Evolutionary conservation across 352 stramenopile species (phyloP), one percentile per base, ranked within the genome.

Genomic region (Pythium volutum): DNA sequence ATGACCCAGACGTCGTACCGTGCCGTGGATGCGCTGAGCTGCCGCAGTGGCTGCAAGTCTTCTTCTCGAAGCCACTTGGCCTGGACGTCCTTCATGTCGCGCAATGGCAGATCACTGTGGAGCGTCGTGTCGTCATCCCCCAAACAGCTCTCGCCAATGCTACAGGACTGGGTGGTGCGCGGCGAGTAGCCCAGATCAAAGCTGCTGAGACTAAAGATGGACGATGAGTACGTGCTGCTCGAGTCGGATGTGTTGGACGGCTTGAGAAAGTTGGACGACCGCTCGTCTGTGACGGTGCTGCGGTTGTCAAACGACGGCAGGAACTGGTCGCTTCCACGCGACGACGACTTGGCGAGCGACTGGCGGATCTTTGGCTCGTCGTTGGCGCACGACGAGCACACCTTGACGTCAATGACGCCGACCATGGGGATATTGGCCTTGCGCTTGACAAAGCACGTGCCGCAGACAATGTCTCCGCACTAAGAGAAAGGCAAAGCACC

Each of bases 391-490:
- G 61, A 52, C 34, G 61, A 62, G 39, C 61, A 67, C n/a, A 67
- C 55, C 33, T 67, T 67, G 46, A 67, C 41, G 46, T 59, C 47
- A 16, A 67, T 67, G 46, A 67, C 36, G 16, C 61, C 61, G 27
- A 67, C 61, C 61, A 67, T 67, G 6, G 61, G 61, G 29, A 67
- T 67, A 16, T 62, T 62, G 53, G 61, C 61, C 36, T 59, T 62
- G 61, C 52, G 61, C 53, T 67, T 67, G 34, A 67, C 53, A 45
- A 67, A 67, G 53, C 61, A 67, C 27, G 61, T 67, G 25, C 45
- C 25, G 20, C 61, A 67, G 20, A 67, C 34, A 33, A 67, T 62
- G 16, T 67, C 61, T 3, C 61, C 61, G 38, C 61, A 67, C 61
- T 67, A 20, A 29, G 4, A n/a, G 2, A 43, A 8, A 9, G 4